Percentiles rank a stretch among this genome's conserved stretches.
Evolutionary conservation across 2,329 filamentous ascomycete species (phyloP).

Genomic region (Amauroascus niger): DNA sequence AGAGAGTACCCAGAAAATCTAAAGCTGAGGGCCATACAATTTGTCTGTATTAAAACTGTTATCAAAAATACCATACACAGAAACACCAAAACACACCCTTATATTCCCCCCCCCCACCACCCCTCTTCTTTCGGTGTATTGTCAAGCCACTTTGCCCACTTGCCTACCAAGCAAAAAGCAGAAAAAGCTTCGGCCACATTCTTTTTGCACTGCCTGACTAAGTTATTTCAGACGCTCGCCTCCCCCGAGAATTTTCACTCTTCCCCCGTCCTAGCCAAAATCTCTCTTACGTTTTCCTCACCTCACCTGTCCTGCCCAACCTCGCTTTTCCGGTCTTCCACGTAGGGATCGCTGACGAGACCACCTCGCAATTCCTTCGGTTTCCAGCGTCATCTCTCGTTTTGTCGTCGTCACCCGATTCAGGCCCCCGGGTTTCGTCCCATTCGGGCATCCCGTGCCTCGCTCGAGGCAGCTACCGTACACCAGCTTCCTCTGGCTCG

Average conservation of each 20-base stretch:
- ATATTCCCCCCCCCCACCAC: too few relatives aligned
- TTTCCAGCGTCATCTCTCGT: slow-evolving; percentile 14
- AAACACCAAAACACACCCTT: too few relatives aligned
- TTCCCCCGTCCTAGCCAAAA: neutral
- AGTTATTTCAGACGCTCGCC: slow-evolving; percentile 10
- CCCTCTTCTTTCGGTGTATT: neutral
- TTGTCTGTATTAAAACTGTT: slow-evolving; percentile 5
- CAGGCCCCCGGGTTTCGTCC: slow-evolving; percentile 18
- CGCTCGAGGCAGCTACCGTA: slow-evolving; percentile 14
- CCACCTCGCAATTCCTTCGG: neutral
- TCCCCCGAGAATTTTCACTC: slow-evolving; percentile 13
- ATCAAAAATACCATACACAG: neutral
- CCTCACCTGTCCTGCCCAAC: neutral
- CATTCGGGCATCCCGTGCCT: slow-evolving; percentile 18
- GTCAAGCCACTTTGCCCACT: slow-evolving; percentile 3
- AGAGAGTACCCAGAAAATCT: too few relatives aligned
- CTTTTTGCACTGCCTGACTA: slow-evolving; percentile 2
- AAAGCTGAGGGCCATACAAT: too few relatives aligned
- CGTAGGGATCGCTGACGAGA: slow-evolving; percentile 7
- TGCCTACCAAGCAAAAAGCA: neutral
- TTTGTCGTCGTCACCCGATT: slow-evolving; percentile 15
- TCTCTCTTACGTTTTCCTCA: slow-evolving; percentile 10
- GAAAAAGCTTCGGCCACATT: slow-evolving; percentile 10
- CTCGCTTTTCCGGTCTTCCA: neutral
- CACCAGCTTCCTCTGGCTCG: neutral